Evolutionary conservation across 2,329 filamentous ascomycete species (phyloP), one percentile per base, ranked within the genome.

Genomic region (Cercospora citrullina): DNA sequence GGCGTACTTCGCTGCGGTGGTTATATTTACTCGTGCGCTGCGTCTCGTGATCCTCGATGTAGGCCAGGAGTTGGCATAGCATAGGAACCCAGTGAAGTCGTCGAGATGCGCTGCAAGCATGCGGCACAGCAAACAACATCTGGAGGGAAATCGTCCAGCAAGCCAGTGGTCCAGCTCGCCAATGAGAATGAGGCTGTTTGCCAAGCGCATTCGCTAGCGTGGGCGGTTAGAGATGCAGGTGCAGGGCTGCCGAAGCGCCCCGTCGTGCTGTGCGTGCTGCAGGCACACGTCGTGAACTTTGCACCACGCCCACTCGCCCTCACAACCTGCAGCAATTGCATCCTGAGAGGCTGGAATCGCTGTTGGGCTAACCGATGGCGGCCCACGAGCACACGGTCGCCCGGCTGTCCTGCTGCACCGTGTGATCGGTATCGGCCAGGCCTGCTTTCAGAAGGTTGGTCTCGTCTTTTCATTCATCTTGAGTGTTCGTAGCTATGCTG

Each of bases 151-250:
- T 33, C 36, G 10, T 21, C 45, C 26, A 53, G 33, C 16, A 36
- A 26, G n/a, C 42, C 18, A 18, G 53, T 18, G n/a, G 59, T 18
- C 14, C 31, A 51, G 39, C 28, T n/a, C 21, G 7, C 57, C 67
- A 68, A 72, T 68, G 61, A 68, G 9, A 39, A 28, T 65, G 63
- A 58, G 61, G 60, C 55, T 60, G n/a, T 6, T 4, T 36, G 69
- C 69, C 67, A 70, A 71, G 71, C 21, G 16, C 14, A 36, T 14
- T 31, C 30, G 18, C 65, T 72, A 71, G 71, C 68, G 65, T 61
- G 60, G 66, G 71, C 71, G 71, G 58, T 69, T 70, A 72, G 21
- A 65, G 36, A 62, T 51, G 69, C 55, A 63, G 61, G 62, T 67
- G 59, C 61, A 65, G 68, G 58, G 53, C 23, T 58, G 53, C 53